Evolutionary conservation across 768 basidiomycete genomes (phyloP).

Genomic region (Scleroderma citrinum): DNA sequence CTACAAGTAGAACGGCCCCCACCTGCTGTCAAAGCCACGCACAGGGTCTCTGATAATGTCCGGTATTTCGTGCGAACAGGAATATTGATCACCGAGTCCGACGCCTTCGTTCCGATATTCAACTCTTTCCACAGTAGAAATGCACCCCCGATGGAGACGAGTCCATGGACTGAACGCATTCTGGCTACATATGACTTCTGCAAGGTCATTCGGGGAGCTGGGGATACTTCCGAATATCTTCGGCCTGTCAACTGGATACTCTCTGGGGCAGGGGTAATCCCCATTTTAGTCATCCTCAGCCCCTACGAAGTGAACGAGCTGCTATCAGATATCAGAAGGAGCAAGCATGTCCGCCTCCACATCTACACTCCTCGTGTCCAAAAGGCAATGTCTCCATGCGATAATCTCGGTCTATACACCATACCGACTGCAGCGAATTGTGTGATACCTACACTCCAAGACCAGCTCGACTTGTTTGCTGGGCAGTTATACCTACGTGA

Average conservation of each 20-base stretch:
- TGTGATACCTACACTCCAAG: neutral
- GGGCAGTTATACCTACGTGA: no score
- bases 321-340: constrained; percentile 31
- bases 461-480: no score
- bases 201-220: constrained; percentile 2
- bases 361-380: constrained; percentile 35
- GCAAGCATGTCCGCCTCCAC: constrained; percentile 34
- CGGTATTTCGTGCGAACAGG: constrained; percentile 26
- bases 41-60: constrained; percentile 19
- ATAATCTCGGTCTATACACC: constrained; percentile 22
- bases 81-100: constrained; percentile 9
- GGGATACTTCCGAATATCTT: constrained; percentile 11
- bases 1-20: constrained; percentile 33
- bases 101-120: constrained; percentile 16
- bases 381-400: constrained; percentile 30
- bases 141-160: constrained; percentile 11
- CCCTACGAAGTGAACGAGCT: constrained; percentile 35
- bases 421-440: constrained; percentile 23
- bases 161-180: constrained; percentile 15
- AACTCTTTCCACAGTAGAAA: constrained; percentile 8
- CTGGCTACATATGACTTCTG: constrained; percentile 15
- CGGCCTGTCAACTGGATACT: constrained; percentile 28
- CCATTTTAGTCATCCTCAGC: constrained; percentile 32
- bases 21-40: constrained; percentile 15
- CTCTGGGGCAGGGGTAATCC: constrained; percentile 2